Evolutionary conservation across 495 filamentous ascomycete species (phyloP).

Genomic region (Penicillium pulvis): DNA sequence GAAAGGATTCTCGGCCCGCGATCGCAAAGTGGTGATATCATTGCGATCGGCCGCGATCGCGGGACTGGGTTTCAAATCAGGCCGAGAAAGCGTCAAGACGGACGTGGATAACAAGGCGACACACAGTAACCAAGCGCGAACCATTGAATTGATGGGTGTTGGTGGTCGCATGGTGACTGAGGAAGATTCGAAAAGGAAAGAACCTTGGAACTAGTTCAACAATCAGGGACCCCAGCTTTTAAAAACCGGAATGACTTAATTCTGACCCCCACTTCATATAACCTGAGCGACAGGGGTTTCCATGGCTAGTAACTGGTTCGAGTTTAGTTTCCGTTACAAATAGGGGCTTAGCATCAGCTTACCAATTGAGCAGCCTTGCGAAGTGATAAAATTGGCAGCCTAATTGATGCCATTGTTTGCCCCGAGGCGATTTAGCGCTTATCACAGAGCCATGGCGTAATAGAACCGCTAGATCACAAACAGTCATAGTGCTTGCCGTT

Average conservation of each 20-base stretch:
- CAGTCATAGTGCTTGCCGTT: not conserved
- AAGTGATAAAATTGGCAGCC: not conserved
- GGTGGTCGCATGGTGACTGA: not conserved
- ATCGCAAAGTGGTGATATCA: not conserved
- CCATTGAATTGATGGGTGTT: not conserved
- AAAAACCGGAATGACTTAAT: not conserved
- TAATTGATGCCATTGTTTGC: not conserved
- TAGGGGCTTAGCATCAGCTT: conserved; percentile 4
- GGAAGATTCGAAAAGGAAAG: not conserved
- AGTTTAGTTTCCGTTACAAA: not conserved
- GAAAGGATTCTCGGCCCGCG: conserved; percentile 16
- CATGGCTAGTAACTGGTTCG: not conserved
- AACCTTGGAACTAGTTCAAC: not conserved
- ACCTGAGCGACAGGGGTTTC: not conserved
- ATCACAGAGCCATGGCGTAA: not conserved
- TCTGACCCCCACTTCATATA: not conserved
- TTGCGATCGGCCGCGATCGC: not conserved
- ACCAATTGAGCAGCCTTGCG: not conserved
- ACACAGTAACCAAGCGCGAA: not conserved
- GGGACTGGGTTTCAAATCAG: not conserved
- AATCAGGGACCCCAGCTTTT: not conserved
- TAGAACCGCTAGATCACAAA: not conserved
- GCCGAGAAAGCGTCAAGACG: not conserved
- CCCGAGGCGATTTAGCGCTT: not conserved
- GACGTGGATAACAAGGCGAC: not conserved